Base-by-base conservation (phyloP, 306 rosid species). In the Citrullus colocynthis region DNA sequence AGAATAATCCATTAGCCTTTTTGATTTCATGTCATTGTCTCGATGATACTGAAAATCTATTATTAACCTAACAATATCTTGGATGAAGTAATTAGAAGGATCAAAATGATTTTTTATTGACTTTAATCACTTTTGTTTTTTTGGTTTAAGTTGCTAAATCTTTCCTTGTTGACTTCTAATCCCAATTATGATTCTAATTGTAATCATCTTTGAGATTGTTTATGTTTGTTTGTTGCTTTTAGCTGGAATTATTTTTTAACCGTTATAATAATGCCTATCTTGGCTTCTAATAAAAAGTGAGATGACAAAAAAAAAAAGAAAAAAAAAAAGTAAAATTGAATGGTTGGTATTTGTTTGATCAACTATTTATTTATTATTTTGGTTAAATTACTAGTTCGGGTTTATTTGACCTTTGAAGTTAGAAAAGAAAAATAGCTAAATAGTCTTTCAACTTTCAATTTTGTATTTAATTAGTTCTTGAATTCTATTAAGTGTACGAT, bases 1-100 rank as follows among this genome's bases (percentile, higher is more conserved):
- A 74, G 75, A 82, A 82, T 39, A 37, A 51, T 82, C 75, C 62
- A 39, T 56, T 34, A 11, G 14, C 8, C 44, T 49, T 16, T 16
- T 60, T 66, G 39, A 58, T 39, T 78, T 15, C 62, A 80, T 61
- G 90, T 85, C 88, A 61, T 69, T 70, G 57, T 87, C 88, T 30
- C 61, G 79, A 64, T 79, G 84, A 81, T 66, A 21, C 75, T 73
- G 24, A 74, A 77, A 71, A 80, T 82, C 82, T 75, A 80, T 54
- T 48, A 51, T 71, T 54, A 55, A 76, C 80, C 82, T 79, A 82
- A 81, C 81, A 32, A 80, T 79, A 80, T 17, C 55, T 80, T 65
- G 39, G 61, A 51, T 58, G 17, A 77, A 77, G 77, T 73, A 73
- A 73, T 73, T 73, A 51, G 61, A 73, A 39, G 30, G 28, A 24